Evolutionary conservation across 78 protist species (phyloP).

Genomic region (Dictyostelium brefeldianum): DNA sequence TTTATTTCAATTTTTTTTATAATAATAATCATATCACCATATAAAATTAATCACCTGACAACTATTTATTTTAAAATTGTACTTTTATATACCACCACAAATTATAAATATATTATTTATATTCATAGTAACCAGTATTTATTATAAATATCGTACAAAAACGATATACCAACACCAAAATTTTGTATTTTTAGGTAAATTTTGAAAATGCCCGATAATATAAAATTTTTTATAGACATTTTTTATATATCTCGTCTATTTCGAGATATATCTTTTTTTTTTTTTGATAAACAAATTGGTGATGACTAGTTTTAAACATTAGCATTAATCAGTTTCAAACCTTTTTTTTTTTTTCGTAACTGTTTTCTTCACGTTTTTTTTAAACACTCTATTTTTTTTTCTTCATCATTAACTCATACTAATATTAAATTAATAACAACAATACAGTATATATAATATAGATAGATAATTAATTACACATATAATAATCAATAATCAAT

Average conservation of each 20-base stretch:
- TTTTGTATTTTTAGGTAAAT: constrained; percentile 2
- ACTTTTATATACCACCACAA: too few species aligned
- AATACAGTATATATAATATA: background rate
- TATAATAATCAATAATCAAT: background rate
- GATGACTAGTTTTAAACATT: background rate
- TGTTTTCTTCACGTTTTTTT: too few species aligned
- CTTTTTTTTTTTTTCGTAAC: background rate
- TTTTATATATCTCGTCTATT: background rate
- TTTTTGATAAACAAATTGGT: background rate
- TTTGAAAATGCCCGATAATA: background rate
- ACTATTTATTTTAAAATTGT: too few species aligned
- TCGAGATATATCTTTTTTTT: background rate
- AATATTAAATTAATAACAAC: background rate
- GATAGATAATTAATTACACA: background rate
- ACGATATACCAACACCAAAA: background rate
- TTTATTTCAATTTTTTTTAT: too few species aligned
- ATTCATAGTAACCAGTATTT: too few species aligned
- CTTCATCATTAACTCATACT: background rate
- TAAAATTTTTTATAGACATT: background rate
- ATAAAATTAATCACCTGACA: too few species aligned
- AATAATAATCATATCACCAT: too few species aligned
- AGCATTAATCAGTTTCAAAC: background rate
- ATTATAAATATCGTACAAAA: background rate
- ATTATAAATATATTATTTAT: too few species aligned
- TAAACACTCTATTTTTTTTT: too few species aligned